Conservation (phyloP, 352 stramenopile genomes). For the Globisporangium spinosum region DNA sequence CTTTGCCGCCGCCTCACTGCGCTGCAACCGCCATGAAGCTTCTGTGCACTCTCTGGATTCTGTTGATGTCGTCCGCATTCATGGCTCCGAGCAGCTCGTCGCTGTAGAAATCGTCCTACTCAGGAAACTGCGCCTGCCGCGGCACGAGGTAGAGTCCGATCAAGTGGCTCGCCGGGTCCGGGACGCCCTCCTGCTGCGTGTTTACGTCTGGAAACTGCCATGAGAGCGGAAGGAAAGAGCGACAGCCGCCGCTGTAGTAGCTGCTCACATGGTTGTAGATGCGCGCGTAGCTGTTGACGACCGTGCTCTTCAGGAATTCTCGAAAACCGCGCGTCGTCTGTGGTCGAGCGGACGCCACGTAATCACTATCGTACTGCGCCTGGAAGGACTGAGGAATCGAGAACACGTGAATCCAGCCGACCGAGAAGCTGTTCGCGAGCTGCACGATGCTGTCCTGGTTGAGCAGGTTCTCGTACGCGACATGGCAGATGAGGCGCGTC, state of each 20-base stretch:
- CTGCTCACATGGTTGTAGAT: constrained; percentile 38
- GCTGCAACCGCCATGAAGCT: constrained; percentile 30
- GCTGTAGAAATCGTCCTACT: constrained; percentile 44
- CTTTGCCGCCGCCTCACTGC: constrained; percentile 9
- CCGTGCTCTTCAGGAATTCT: constrained; percentile 28
- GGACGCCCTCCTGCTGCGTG: constrained; percentile 18
- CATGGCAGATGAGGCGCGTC: constrained; percentile 44
- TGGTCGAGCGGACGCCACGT: not conserved
- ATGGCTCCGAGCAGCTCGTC: constrained; percentile 46
- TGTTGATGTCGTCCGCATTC: constrained; percentile 20
- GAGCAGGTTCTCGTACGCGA: constrained; percentile 45
- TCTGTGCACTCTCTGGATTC: constrained; percentile 26
- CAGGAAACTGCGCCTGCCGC: constrained; percentile 52
- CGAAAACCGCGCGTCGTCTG: constrained; percentile 15
- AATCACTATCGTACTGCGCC: constrained; percentile 22
- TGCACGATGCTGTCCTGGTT: constrained; percentile 36
- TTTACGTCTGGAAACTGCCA: constrained; percentile 28
- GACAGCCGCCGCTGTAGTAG: constrained; percentile 48
- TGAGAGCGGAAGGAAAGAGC: constrained; percentile 42
- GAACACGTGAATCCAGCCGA: constrained; percentile 61
- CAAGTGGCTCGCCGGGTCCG: constrained; percentile 44
- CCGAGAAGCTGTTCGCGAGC: constrained; percentile 26
- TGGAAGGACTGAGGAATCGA: constrained; percentile 31
- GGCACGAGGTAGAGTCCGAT: constrained; percentile 60
- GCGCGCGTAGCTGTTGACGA: constrained; percentile 34